A percentile compares a stretch with the other conserved stretches of the same genome.
Conservation (phyloP, 2,329 filamentous ascomycete species). For the Penicillium sp. region DNA sequence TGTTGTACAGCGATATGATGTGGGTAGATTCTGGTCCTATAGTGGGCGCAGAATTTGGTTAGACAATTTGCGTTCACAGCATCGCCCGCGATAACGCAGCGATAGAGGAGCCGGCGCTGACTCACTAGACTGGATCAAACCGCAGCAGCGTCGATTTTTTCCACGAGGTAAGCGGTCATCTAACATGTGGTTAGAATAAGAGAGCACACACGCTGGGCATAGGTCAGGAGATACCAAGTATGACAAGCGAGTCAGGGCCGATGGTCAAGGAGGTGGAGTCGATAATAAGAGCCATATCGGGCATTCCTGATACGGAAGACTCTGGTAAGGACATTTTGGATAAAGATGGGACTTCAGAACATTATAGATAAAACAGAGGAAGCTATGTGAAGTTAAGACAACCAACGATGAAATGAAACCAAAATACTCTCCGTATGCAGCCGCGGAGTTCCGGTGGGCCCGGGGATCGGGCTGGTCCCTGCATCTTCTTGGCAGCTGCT, state of each 20-base stretch:
- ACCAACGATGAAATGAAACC: slow-evolving; percentile 8
- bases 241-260: slow-evolving; percentile 59
- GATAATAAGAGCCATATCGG: slow-evolving; percentile 52
- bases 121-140: slow-evolving; percentile 51
- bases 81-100: slow-evolving; percentile 10
- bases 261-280: slow-evolving; percentile 62
- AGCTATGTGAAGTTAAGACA: slow-evolving; percentile 1
- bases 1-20: slow-evolving; percentile 74
- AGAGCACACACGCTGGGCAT: background rate
- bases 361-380: slow-evolving; percentile 9
- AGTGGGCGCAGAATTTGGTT: background rate
- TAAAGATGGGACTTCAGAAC: slow-evolving; percentile 11
- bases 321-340: slow-evolving; percentile 25
- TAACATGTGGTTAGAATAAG: slow-evolving; percentile 24
- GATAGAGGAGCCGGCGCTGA: slow-evolving; percentile 10
- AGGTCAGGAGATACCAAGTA: slow-evolving; percentile 50
- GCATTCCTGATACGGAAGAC: slow-evolving; percentile 31
- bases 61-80: slow-evolving; percentile 5
- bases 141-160: slow-evolving; percentile 55
- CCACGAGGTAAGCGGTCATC: slow-evolving; percentile 56
- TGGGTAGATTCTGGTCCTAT: slow-evolving; percentile 49
- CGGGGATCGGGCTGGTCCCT: slow-evolving; percentile 15
- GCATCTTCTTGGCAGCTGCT: slow-evolving; percentile 3
- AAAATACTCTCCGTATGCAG: slow-evolving; percentile 1
- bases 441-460: slow-evolving; percentile 22